These are phyloP conservation scores for Marasmius sp. DNA, from an alignment of 1,284 basidiomycete species.

Conservation along the genomic window DNA sequence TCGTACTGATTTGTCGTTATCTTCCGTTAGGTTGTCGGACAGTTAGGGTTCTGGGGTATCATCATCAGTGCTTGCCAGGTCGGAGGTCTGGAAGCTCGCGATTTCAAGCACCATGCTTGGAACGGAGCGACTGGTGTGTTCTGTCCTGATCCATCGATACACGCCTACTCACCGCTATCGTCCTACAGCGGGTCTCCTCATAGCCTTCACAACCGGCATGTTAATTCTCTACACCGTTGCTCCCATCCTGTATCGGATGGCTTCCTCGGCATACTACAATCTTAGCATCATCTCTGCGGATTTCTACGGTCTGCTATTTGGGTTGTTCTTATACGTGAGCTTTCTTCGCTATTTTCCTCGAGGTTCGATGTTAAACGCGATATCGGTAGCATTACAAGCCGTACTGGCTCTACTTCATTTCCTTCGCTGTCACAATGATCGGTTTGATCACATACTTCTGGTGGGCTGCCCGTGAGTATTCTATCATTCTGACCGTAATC, in stretches of 20 bases:
- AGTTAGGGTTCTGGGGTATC: constrained; percentile 81
- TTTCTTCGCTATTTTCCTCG: background rate
- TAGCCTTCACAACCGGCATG: constrained; percentile 81
- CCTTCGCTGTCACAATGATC: constrained; percentile 66
- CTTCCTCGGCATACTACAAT: constrained; percentile 83
- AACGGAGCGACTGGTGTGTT: constrained; percentile 62
- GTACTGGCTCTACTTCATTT: constrained; percentile 83
- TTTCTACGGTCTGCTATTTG: constrained; percentile 84
- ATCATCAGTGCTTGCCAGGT: constrained; percentile 80
- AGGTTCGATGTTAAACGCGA: background rate
- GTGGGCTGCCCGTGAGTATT: constrained; percentile 69
- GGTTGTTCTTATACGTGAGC: constrained; percentile 67
- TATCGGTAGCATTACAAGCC: constrained; percentile 65
- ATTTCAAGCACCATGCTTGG: constrained; percentile 68
- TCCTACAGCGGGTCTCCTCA: constrained; percentile 61
- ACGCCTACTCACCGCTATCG: constrained; percentile 5
- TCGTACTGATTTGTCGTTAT: background rate
- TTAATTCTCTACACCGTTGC: constrained; percentile 81
- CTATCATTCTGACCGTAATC: background rate
- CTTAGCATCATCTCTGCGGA: constrained; percentile 80
- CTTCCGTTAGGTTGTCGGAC: constrained; percentile 64
- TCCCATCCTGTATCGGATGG: constrained; percentile 80
- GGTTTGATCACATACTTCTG: constrained; percentile 84
- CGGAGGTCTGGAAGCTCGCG: constrained; percentile 65
- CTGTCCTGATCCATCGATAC: background rate